Conservation (phyloP, 208 protist species). For the Leptomonas pyrrhocoris region DNA sequence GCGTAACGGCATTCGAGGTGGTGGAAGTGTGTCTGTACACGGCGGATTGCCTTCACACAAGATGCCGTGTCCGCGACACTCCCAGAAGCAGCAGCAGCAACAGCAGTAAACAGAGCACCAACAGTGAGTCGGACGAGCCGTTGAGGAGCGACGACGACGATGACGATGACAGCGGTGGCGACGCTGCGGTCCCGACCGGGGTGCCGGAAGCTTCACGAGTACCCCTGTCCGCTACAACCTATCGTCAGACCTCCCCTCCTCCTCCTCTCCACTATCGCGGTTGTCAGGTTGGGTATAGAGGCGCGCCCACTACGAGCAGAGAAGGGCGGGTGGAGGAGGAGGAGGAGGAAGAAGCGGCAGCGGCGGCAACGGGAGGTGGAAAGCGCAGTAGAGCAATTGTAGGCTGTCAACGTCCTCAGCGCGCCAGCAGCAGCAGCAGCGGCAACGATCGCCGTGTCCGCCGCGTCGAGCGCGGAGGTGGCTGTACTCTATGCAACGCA, state of each 20-base stretch:
- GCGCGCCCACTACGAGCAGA: too few relatives aligned
- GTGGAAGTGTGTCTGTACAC: background rate
- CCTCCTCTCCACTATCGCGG: too few relatives aligned
- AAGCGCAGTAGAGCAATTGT: too few relatives aligned
- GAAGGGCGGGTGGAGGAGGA: too few relatives aligned
- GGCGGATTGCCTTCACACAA: too few relatives aligned
- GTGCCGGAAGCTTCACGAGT: background rate
- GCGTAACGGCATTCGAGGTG: slow-evolving; percentile 17
- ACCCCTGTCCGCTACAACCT: too few relatives aligned
- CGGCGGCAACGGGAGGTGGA: background rate
- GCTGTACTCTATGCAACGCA: too few relatives aligned
- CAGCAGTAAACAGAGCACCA: background rate
- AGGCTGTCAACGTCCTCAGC: background rate
- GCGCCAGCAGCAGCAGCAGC: background rate
- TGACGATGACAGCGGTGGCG: background rate
- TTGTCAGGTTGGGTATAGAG: too few relatives aligned
- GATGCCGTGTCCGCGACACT: too few relatives aligned
- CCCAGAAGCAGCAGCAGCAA: too few relatives aligned
- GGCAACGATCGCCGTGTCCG: background rate
- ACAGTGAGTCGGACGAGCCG: background rate
- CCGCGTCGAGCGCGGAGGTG: background rate
- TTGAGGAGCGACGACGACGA: too few relatives aligned
- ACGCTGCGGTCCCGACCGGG: background rate
- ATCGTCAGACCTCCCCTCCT: too few relatives aligned
- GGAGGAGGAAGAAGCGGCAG: background rate